Conservation (phyloP, 345 rosid genomes). For the Lepidium sativum region DNA sequence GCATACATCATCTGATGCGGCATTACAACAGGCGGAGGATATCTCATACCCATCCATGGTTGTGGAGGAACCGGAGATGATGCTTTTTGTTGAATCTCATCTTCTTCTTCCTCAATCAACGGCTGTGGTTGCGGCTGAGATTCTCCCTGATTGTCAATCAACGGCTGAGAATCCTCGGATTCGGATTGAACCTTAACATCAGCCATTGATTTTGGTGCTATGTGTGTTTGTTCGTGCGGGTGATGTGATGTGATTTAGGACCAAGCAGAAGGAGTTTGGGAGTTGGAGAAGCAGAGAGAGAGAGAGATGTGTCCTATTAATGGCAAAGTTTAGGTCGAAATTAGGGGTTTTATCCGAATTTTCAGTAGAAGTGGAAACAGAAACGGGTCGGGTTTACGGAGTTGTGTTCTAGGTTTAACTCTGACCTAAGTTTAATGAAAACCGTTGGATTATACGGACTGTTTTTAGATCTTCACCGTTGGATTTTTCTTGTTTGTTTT, state of each 20-base stretch:
- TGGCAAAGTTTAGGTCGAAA: constrained; percentile 25
- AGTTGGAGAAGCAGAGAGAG: not conserved
- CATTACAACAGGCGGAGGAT: constrained; percentile 78
- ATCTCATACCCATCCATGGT: constrained; percentile 69
- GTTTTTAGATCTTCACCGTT: not conserved
- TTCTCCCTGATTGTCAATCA: not conserved
- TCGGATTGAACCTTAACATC: constrained; percentile 9
- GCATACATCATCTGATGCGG: constrained; percentile 72
- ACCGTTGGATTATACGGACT: constrained; percentile 15
- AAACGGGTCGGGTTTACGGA: constrained; percentile 19
- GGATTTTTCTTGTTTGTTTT: not conserved
- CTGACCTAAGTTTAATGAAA: constrained; percentile 15
- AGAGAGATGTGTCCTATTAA: constrained; percentile 7
- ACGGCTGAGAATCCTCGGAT: not conserved
- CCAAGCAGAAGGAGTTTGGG: not conserved
- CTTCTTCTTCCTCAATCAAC: not conserved
- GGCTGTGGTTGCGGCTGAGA: not conserved
- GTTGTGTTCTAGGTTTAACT: not conserved
- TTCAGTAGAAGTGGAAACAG: not conserved
- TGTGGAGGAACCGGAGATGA: constrained; percentile 2
- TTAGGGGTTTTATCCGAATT: too few species aligned
- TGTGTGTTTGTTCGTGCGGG: not conserved
- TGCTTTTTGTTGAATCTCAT: not conserved
- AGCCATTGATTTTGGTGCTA: not conserved
- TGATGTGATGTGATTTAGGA: not conserved